These are phyloP conservation scores for Termitomyces sp. DNA, from an alignment of 768 basidiomycete genomes.

Conservation along the genomic window DNA sequence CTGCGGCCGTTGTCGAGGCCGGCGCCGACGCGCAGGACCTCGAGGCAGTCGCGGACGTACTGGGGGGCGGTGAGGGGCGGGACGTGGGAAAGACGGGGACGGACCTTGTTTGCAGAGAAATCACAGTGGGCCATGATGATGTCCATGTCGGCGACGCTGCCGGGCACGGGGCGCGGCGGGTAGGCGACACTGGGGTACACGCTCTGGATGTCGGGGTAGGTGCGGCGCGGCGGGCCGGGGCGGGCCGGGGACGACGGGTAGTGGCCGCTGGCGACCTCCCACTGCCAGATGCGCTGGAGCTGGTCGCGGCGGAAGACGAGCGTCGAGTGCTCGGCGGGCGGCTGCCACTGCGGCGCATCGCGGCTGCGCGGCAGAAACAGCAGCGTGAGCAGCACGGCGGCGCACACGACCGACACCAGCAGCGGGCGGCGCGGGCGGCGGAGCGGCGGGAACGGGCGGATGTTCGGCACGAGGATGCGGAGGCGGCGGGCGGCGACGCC, in stretches of 20 bases:
- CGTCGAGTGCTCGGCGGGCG: constrained; percentile 46
- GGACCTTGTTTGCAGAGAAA: constrained; percentile 67
- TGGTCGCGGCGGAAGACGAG: constrained; percentile 68
- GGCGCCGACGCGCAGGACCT: constrained; percentile 81
- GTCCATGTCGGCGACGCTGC: constrained; percentile 87
- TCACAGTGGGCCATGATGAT: constrained; percentile 82
- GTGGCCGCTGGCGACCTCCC: constrained; percentile 92
- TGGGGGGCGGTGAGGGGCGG: constrained; percentile 21
- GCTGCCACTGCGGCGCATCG: constrained; percentile 32
- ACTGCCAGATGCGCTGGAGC: constrained; percentile 83
- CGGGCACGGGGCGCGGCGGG: constrained; percentile 77
- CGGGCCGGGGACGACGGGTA: constrained; percentile 66
- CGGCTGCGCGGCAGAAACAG: constrained; percentile 38
- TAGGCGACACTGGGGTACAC: constrained; percentile 62
- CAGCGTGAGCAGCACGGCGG: constrained; percentile 45
- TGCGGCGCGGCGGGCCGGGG: constrained; percentile 56
- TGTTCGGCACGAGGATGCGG: constrained; percentile 52
- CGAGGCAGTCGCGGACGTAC: constrained; percentile 95
- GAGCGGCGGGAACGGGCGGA: constrained; percentile 40
- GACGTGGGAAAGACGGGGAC: not conserved
- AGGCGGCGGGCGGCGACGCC: constrained; percentile 52
- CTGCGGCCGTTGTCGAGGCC: constrained; percentile 77
- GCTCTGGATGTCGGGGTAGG: constrained; percentile 66
- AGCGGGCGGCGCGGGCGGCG: constrained; percentile 52
- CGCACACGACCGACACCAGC: constrained; percentile 43